Evolutionary conservation across 768 basidiomycete genomes (phyloP), one percentile per base, ranked within the genome.

Genomic region (Psilocybe sp.): DNA sequence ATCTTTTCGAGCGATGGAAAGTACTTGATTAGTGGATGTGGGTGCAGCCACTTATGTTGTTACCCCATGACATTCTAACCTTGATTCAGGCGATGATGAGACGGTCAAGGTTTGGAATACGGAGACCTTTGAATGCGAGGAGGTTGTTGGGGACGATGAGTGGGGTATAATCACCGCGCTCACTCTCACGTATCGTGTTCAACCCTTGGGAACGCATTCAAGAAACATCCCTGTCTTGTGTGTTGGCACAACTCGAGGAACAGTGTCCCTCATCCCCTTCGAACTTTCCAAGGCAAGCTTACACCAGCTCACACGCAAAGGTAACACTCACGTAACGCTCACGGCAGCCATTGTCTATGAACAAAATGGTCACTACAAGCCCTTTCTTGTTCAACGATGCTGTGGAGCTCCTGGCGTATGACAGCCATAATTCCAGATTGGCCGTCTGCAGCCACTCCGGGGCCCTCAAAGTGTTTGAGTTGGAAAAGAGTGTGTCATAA

Each of bases 111-210:
- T 53, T 2, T 53, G 52, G 52, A 23, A 41, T 16, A 45, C 38
- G 6, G 36, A 38, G 2, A 44, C 41, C 7, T 40, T 44, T 20
- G 31, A 41, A 14, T 47, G 45, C 38, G 23, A 31, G 2, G 47
- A 53, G 16, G 40, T 47, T 15, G 20, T 53, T 19, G 47, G 44
- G 23, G 33, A 49, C 16, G 38, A 44, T 8, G 34, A 39, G 9
- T 53, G 52, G 52, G 52, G 52, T 2, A 46, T 44, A 44, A 19
- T 53, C 2, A 53, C 43, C 20, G 28, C 42, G 15, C 35, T 53
- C 6, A 33, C 47, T 6, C 46, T 35, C 35, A 11, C 39, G 2
- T 39, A 49, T 9, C 14, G 6, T 3, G 41, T n/a, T n/a, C n/a
- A n/a, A n/a, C n/a, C n/a, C n/a, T n/a, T n/a, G n/a, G n/a, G n/a